Evolutionary conservation across 495 filamentous ascomycete genomes (phyloP).

Genomic region (Aspergillus baeticus): DNA sequence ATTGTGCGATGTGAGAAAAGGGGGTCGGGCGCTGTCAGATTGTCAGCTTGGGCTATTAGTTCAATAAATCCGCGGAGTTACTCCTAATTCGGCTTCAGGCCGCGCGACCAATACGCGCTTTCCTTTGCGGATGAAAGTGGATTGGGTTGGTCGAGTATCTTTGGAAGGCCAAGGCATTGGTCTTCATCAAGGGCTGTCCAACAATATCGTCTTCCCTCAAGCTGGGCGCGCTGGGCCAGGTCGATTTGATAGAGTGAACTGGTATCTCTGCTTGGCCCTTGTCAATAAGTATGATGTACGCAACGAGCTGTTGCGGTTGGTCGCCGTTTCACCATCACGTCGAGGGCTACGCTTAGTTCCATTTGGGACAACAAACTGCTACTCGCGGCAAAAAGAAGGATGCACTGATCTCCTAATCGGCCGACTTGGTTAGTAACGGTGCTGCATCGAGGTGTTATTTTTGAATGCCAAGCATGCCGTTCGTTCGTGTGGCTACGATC

Average conservation of each 20-base stretch:
- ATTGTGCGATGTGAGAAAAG: background rate
- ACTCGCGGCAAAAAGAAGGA: no score
- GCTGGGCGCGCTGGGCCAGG: no score
- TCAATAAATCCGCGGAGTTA: background rate
- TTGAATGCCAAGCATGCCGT: no score
- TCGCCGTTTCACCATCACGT: background rate
- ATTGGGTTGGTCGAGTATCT: background rate
- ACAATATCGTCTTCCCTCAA: no score
- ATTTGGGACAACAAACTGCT: no score
- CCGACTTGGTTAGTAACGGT: no score
- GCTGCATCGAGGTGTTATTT: no score
- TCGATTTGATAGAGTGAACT: no score
- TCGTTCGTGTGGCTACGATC: background rate
- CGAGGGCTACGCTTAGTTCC: no score
- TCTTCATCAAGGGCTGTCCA: background rate
- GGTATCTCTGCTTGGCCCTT: no score
- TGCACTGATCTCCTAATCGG: no score
- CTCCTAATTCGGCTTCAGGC: background rate
- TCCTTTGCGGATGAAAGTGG: background rate
- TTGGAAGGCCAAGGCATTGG: no score
- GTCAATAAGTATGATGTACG: background rate
- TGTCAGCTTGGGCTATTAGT: background rate
- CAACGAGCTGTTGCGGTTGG: background rate
- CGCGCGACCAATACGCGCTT: background rate
- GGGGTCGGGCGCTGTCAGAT: background rate